Conservation (phyloP, 169 alveolate genomes). For the Plasmodium vinckei region DNA sequence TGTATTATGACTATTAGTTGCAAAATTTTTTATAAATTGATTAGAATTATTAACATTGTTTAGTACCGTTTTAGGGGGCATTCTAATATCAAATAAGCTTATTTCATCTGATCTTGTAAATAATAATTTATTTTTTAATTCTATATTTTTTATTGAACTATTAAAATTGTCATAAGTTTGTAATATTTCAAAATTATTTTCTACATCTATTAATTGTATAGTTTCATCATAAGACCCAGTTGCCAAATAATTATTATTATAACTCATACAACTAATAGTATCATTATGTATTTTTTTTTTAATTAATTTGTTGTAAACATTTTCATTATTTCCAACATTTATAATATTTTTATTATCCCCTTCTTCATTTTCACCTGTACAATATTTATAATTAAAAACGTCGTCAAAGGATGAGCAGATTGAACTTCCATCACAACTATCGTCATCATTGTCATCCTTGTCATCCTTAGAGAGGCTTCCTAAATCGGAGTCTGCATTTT, state of each 20-base stretch:
- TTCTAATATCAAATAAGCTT: constrained; percentile 75
- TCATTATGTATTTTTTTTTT: constrained; percentile 77
- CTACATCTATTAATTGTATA: constrained; percentile 76
- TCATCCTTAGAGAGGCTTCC: not conserved
- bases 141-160: constrained; percentile 16
- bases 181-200: constrained; percentile 61
- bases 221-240: constrained; percentile 85
- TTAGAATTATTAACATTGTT: constrained; percentile 39
- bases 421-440: constrained; percentile 2
- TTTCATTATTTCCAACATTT: not conserved
- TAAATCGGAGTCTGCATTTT: not conserved
- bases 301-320: constrained; percentile 23
- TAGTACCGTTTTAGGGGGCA: constrained; percentile 47
- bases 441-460: not conserved
- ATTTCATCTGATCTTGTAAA: constrained; percentile 37
- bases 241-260: constrained; percentile 65
- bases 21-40: constrained; percentile 19
- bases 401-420: constrained; percentile 49
- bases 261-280: constrained; percentile 78
- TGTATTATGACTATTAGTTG: not conserved
- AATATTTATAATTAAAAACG: constrained; percentile 19
- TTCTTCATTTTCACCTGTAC: not conserved
- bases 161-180: constrained; percentile 64
- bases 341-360: not conserved
- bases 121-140: constrained; percentile 31